phyloP scores from a whole-genome alignment of 2,329 filamentous ascomycete genomes.

The Pseudonectria buxi region DNA sequence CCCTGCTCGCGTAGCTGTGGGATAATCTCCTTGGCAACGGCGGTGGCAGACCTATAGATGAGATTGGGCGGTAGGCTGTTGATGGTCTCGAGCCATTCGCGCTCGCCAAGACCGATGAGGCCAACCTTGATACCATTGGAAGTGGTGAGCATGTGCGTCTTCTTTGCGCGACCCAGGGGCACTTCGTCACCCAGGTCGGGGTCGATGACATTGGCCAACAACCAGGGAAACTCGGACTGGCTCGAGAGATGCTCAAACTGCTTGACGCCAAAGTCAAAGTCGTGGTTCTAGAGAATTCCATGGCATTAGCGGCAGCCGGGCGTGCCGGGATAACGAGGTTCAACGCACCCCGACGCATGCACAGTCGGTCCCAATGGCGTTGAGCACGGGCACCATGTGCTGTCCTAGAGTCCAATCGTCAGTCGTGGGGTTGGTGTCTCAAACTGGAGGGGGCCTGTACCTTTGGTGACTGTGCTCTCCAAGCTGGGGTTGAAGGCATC shows the following conservation, averaged over 20 bases:
- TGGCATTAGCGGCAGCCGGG: slow-evolving; percentile 3
- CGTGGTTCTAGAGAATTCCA: slow-evolving; percentile 60
- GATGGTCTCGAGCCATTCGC: slow-evolving; percentile 85
- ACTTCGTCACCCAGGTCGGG: slow-evolving; percentile 69
- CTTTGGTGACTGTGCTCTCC: slow-evolving; percentile 85
- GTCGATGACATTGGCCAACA: slow-evolving; percentile 82
- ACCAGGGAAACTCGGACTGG: slow-evolving; percentile 81
- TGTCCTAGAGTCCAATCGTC: slow-evolving; percentile 39
- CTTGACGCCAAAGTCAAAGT: slow-evolving; percentile 82
- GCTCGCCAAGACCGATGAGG: slow-evolving; percentile 76
- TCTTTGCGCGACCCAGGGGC: slow-evolving; percentile 67
- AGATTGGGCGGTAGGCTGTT: slow-evolving; percentile 77
- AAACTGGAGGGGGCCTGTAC: slow-evolving; percentile 30
- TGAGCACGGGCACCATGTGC: slow-evolving; percentile 85
- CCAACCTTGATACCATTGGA: slow-evolving; percentile 83
- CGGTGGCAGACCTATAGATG: slow-evolving; percentile 71
- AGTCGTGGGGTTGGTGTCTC: background rate
- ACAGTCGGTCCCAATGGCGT: slow-evolving; percentile 67
- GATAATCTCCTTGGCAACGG: slow-evolving; percentile 68
- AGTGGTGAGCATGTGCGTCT: slow-evolving; percentile 69
- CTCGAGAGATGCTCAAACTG: slow-evolving; percentile 68
- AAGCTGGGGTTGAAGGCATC: slow-evolving; percentile 90
- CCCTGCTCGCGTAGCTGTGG: slow-evolving; percentile 67
- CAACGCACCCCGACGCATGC: slow-evolving; percentile 68
- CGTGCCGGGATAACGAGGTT: slow-evolving; percentile 9